Conservation (phyloP, 2,329 filamentous ascomycete genomes). For the Botryotinia convoluta region DNA sequence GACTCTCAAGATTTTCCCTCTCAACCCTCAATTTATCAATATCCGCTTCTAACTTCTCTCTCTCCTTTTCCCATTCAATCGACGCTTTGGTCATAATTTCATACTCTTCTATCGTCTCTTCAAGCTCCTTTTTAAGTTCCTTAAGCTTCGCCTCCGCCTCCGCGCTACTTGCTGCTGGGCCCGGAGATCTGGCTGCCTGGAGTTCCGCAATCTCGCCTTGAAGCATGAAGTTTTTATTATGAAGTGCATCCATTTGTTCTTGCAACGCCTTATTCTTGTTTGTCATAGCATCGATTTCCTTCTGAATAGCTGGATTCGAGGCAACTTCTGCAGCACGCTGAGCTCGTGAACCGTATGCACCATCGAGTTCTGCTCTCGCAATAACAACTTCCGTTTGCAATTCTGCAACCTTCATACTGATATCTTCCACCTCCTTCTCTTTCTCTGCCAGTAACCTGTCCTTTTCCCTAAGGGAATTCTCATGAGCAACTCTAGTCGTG, state of each 20-base stretch:
- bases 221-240: slow-evolving; percentile 17
- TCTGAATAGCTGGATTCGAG: slow-evolving; percentile 55
- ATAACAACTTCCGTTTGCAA: slow-evolving; percentile 82
- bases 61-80: slow-evolving; percentile 69
- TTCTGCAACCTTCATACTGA: slow-evolving; percentile 63
- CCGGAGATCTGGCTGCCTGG: slow-evolving; percentile 9
- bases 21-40: slow-evolving; percentile 64
- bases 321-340: slow-evolving; percentile 66
- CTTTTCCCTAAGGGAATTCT: slow-evolving; percentile 30
- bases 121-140: slow-evolving; percentile 61
- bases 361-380: slow-evolving; percentile 84
- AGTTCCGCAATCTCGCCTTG: slow-evolving; percentile 20
- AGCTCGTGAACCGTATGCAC: slow-evolving; percentile 79
- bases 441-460: slow-evolving; percentile 38
- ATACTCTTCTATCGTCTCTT: slow-evolving; percentile 66
- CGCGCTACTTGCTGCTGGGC: slow-evolving; percentile 4
- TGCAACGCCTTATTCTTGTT: slow-evolving; percentile 42
- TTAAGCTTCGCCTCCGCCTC: slow-evolving; percentile 42
- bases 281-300: slow-evolving; percentile 56
- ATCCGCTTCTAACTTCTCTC: slow-evolving; percentile 59
- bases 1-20: slow-evolving; percentile 60
- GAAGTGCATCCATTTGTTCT: slow-evolving; percentile 34
- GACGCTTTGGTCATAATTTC: slow-evolving; percentile 67
- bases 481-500: slow-evolving; percentile 27
- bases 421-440: slow-evolving; percentile 49